phyloP scores from a whole-genome alignment of 305 asterid genomes.

The Fraxinus sp. region DNA sequence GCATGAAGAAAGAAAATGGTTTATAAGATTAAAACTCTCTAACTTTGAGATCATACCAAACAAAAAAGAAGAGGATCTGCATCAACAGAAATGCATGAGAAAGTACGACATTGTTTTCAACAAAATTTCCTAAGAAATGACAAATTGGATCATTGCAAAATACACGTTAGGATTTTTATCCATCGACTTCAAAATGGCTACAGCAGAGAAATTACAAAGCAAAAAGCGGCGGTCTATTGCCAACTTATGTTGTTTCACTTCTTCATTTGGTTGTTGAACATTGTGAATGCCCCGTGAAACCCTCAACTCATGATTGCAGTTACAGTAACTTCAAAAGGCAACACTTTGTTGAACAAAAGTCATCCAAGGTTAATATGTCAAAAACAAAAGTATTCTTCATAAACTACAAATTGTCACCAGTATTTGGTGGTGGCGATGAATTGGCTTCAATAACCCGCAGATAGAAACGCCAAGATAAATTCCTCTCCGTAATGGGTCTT shows the following conservation, averaged over 20 bases:
- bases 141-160: neutral
- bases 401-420: conserved; percentile 12
- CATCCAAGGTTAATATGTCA: neutral
- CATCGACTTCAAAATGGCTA: neutral
- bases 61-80: neutral
- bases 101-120: neutral
- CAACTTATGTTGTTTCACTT: neutral
- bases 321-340: neutral
- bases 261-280: neutral
- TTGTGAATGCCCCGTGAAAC: neutral
- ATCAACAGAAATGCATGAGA: neutral
- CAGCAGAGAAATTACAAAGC: neutral
- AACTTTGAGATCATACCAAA: neutral
- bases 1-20: neutral
- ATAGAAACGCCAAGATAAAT: conserved; percentile 74
- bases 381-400: neutral
- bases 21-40: neutral
- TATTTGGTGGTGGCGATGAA: conserved; percentile 49
- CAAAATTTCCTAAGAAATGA: neutral
- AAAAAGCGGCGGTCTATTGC: neutral
- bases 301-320: neutral
- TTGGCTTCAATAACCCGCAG: conserved; percentile 54
- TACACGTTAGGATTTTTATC: neutral
- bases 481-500: conserved; percentile 67
- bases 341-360: neutral